Percentiles rank a stretch among this genome's conserved stretches.
phyloP scores from a whole-genome alignment of 768 basidiomycete genomes.

The Mycena olivaceomarginata region DNA sequence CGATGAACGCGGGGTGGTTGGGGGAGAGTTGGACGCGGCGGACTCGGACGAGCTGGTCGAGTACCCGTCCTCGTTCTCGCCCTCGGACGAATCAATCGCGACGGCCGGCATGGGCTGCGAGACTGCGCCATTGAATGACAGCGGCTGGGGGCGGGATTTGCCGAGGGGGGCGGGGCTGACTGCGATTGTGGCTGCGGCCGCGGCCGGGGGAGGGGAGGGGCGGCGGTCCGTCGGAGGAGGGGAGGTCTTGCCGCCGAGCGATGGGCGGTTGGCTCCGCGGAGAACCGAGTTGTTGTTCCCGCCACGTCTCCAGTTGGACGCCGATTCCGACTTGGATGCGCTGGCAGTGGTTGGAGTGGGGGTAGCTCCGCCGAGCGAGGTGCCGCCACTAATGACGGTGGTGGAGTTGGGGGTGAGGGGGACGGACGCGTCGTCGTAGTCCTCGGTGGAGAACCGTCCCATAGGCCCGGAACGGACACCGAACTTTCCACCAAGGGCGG shows the following conservation, averaged over 20 bases:
- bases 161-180: slow-evolving; percentile 46
- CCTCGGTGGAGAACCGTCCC: slow-evolving; percentile 59
- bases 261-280: slow-evolving; percentile 71
- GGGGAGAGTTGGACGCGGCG: slow-evolving; percentile 74
- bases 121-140: slow-evolving; percentile 73
- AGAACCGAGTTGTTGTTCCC: slow-evolving; percentile 84
- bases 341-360: slow-evolving; percentile 55
- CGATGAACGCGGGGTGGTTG: slow-evolving; percentile 85
- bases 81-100: slow-evolving; percentile 72
- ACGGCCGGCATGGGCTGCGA: slow-evolving; percentile 73
- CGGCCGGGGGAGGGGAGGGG: slow-evolving; percentile 64
- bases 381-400: slow-evolving; percentile 84
- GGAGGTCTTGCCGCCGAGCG: slow-evolving; percentile 77
- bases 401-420: slow-evolving; percentile 78
- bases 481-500: slow-evolving; percentile 85
- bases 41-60: slow-evolving; percentile 77
- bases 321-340: slow-evolving; percentile 86
- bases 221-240: slow-evolving; percentile 78
- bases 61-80: slow-evolving; percentile 77
- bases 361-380: slow-evolving; percentile 73
- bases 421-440: slow-evolving; percentile 64
- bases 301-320: slow-evolving; percentile 87
- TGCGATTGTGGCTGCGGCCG: slow-evolving; percentile 26
- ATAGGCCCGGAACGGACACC: slow-evolving; percentile 75
- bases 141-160: slow-evolving; percentile 78